A percentile compares a stretch with the other conserved stretches of the same genome.
phyloP scores from a whole-genome alignment of 768 basidiomycete genomes.

The Hericium alpestre region DNA sequence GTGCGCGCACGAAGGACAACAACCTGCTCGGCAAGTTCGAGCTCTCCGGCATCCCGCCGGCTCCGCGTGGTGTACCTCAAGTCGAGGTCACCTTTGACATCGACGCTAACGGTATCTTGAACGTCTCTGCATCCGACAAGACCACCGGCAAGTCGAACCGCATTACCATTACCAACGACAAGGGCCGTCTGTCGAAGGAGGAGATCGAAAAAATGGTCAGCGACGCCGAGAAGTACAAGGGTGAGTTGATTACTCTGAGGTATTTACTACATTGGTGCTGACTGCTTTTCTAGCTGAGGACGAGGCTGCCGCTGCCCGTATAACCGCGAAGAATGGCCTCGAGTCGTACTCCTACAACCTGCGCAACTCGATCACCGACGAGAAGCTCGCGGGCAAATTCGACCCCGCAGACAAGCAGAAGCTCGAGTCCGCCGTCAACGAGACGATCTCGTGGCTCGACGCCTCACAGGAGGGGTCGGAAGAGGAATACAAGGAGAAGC shows the following conservation, averaged over 20 bases:
- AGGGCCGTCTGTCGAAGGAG: conserved; percentile 93
- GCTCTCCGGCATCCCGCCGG: conserved; percentile 90
- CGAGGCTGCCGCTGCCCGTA: conserved; percentile 75
- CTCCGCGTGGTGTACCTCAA: conserved; percentile 96
- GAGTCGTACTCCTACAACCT: conserved; percentile 96
- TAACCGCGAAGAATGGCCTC: conserved; percentile 80
- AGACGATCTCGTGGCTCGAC: conserved; percentile 81
- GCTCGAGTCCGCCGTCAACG: conserved; percentile 72
- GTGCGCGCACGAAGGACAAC: conserved; percentile 98
- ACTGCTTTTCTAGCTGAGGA: conserved; percentile 52
- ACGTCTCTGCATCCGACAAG: conserved; percentile 93
- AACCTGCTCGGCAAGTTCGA: conserved; percentile 98
- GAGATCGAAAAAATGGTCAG: conserved; percentile 96
- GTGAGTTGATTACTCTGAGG: conserved; percentile 25
- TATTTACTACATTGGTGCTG: not conserved
- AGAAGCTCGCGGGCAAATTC: conserved; percentile 82
- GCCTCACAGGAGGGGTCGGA: conserved; percentile 80
- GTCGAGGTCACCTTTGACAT: conserved; percentile 98
- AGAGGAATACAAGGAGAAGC: conserved; percentile 87
- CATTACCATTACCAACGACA: conserved; percentile 93
- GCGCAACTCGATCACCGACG: conserved; percentile 77
- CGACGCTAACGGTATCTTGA: conserved; percentile 92
- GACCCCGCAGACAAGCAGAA: conserved; percentile 78
- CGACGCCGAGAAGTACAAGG: conserved; percentile 90
- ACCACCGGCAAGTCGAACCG: conserved; percentile 93